phyloP scores from a whole-genome alignment of 2,329 filamentous ascomycete species.

The Zymoseptoria tritici region DNA sequence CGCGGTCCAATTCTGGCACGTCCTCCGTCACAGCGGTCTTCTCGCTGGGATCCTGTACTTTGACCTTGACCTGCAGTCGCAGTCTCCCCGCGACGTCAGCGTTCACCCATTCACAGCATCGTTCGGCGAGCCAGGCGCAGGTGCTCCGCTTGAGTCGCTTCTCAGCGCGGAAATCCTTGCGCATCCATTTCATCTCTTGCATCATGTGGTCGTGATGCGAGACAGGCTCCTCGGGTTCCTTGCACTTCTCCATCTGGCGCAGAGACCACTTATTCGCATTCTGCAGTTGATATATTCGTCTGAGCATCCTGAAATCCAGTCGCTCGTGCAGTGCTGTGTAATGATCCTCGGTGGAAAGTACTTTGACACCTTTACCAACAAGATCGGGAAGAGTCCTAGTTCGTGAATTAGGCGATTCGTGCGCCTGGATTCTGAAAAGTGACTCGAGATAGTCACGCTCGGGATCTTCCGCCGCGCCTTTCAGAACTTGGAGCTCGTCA shows the following conservation, averaged over 20 bases:
- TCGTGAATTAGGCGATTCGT: conserved; percentile 44
- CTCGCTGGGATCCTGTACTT: conserved; percentile 32
- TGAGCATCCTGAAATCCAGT: conserved; percentile 78
- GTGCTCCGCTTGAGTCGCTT: conserved; percentile 84
- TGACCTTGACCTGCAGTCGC: conserved; percentile 60
- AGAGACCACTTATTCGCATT: conserved; percentile 89
- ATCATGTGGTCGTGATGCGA: conserved; percentile 82
- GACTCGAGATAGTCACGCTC: conserved; percentile 55
- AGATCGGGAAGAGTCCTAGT: conserved; percentile 59
- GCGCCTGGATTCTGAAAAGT: conserved; percentile 51
- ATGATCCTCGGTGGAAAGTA: conserved; percentile 76
- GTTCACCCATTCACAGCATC: conserved; percentile 75
- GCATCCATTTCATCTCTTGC: conserved; percentile 95
- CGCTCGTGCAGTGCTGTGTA: conserved; percentile 76
- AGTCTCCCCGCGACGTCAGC: conserved; percentile 56
- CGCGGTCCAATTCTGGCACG: conserved; percentile 25
- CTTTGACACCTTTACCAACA: conserved; percentile 78
- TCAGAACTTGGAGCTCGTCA: conserved; percentile 32
- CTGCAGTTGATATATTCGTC: conserved; percentile 83
- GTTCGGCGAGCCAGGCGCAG: conserved; percentile 70
- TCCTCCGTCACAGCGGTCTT: conserved; percentile 6
- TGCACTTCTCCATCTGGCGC: conserved; percentile 74
- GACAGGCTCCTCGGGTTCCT: conserved; percentile 68
- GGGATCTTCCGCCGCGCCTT: conserved; percentile 41
- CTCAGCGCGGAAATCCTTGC: conserved; percentile 90